Evolutionary conservation across 305 asterid species (phyloP).

Genomic region (Lippia alba): DNA sequence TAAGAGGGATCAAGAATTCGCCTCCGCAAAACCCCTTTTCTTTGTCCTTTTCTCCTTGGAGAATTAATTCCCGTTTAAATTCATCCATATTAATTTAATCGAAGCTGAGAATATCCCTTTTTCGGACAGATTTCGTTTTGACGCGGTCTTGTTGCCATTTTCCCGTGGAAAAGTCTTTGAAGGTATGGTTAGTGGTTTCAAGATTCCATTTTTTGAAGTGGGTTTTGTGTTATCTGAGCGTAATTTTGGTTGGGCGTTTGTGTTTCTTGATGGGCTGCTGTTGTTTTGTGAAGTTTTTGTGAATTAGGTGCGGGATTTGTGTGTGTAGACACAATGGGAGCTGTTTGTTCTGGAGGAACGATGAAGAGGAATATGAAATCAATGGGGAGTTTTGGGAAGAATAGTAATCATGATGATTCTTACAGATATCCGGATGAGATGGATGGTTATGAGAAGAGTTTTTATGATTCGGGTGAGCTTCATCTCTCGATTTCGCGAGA

Average conservation of each 20-base stretch:
- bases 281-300: constrained; percentile 6
- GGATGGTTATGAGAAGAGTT: constrained; percentile 39
- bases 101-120: constrained; percentile 14
- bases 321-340: constrained; percentile 51
- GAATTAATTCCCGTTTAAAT: constrained; percentile 17
- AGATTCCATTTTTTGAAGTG: neutral
- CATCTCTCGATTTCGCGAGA: constrained; percentile 44
- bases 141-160: constrained; percentile 31
- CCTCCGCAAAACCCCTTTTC: constrained; percentile 25
- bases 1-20: constrained; percentile 22
- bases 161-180: neutral
- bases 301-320: constrained; percentile 27
- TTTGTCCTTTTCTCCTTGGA: constrained; percentile 12
- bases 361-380: constrained; percentile 53
- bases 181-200: constrained; percentile 21
- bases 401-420: constrained; percentile 39
- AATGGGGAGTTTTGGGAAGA: constrained; percentile 42
- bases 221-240: neutral
- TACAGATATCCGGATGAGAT: constrained; percentile 39
- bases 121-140: constrained; percentile 4
- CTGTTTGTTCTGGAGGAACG: constrained; percentile 63
- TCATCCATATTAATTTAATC: constrained; percentile 19
- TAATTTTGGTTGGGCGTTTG: neutral
- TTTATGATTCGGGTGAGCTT: constrained; percentile 48
- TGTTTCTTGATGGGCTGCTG: neutral